Evolutionary conservation across 2,329 filamentous ascomycete genomes (phyloP).

Genomic region (Chrysosporium queenslandicum): DNA sequence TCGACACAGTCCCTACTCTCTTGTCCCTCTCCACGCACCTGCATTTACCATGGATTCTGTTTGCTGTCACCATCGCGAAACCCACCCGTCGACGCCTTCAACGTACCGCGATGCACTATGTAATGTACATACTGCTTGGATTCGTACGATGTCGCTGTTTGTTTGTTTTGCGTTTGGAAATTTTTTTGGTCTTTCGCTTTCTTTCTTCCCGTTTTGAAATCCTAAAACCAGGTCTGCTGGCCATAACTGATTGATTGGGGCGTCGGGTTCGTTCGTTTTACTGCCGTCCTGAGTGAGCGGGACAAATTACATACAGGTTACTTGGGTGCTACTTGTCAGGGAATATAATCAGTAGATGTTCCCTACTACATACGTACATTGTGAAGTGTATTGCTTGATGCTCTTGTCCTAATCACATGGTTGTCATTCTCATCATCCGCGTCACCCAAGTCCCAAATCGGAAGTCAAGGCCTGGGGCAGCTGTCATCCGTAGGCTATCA

Average conservation of each 20-base stretch:
- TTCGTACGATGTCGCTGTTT: slow-evolving; percentile 2
- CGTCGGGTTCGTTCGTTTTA: slow-evolving; percentile 4
- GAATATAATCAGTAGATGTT: too few relatives aligned
- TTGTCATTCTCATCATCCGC: too few relatives aligned
- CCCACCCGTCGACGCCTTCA: slow-evolving; percentile 3
- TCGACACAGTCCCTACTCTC: slow-evolving; percentile 2
- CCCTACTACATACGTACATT: too few relatives aligned
- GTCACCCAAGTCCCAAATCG: too few relatives aligned
- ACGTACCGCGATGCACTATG: slow-evolving; percentile 14
- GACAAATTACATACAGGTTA: too few relatives aligned
- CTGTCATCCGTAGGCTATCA: too few relatives aligned
- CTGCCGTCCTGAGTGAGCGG: neutral
- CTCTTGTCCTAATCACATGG: too few relatives aligned
- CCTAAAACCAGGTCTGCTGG: neutral
- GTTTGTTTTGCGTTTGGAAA: slow-evolving; percentile 7
- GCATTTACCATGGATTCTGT: slow-evolving; percentile 7
- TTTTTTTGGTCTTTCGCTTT: slow-evolving; percentile 10
- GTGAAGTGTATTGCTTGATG: too few relatives aligned
- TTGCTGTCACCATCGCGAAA: neutral
- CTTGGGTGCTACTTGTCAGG: too few relatives aligned
- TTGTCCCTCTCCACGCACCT: neutral
- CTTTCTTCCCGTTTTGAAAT: slow-evolving; percentile 2
- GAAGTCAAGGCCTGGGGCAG: too few relatives aligned
- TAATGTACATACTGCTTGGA: slow-evolving; percentile 7
- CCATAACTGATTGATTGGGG: neutral